These are phyloP conservation scores for Musa beccarii DNA, from an alignment of 176 grass and related monocot genomes.

Conservation along the genomic window DNA sequence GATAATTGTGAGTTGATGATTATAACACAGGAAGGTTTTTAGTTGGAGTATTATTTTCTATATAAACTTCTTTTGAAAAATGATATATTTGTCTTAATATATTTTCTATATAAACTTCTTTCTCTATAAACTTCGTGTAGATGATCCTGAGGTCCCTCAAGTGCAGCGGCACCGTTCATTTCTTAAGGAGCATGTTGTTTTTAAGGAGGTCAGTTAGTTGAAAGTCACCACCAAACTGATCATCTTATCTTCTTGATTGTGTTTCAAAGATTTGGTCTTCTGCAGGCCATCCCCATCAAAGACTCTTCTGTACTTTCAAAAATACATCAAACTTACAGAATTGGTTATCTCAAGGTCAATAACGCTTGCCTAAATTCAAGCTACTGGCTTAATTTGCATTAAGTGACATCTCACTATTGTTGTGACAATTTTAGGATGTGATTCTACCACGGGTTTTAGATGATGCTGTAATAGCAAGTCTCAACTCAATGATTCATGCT, in stretches of 20 bases:
- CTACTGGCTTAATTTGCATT: neutral
- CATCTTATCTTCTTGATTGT: conserved; percentile 18
- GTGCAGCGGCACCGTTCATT: conserved; percentile 58
- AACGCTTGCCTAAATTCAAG: neutral
- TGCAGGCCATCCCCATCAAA: conserved; percentile 63
- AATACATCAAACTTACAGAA: conserved; percentile 78
- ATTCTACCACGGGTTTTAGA: conserved; percentile 87
- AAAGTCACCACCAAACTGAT: conserved; percentile 23
- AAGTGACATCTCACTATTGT: neutral
- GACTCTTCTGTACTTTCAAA: conserved; percentile 55
- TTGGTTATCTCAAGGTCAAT: conserved; percentile 78
- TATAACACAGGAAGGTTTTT: neutral
- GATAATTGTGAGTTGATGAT: neutral
- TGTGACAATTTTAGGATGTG: conserved; percentile 54
- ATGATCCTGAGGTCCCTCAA: conserved; percentile 56
- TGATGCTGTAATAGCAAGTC: conserved; percentile 66
- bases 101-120: neutral
- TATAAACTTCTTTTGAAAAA: neutral
- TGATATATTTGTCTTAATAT: neutral
- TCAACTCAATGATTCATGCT: conserved; percentile 80
- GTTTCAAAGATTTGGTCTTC: conserved; percentile 26
- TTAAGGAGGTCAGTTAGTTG: conserved; percentile 60
- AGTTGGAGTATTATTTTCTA: neutral
- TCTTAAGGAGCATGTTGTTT: conserved; percentile 59
- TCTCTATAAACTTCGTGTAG: conserved; percentile 23